Evolutionary conservation across 2,329 filamentous ascomycete species (phyloP), one percentile per base, ranked within the genome.

Genomic region (Paracorniculantispora psalliotae): DNA sequence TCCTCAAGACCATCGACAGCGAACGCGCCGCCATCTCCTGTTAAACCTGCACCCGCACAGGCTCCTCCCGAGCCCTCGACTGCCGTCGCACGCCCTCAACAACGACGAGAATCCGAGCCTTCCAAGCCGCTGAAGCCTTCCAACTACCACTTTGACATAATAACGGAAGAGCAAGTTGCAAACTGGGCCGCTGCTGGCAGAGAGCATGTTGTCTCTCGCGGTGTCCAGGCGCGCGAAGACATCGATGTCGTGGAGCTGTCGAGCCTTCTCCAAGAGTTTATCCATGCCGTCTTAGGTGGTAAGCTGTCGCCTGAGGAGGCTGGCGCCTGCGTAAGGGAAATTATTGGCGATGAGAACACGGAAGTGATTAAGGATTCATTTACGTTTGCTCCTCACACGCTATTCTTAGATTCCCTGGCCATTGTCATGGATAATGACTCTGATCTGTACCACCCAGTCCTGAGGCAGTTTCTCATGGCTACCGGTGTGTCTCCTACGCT

Each of bases 401-500:
- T 92, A 19, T 94, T 97, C 67, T 82, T 96, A 63, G 92, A 96
- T 72, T 90, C 86, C 0, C 75, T 97, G 37, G 90, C 90, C 3
- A 86, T 94, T 61, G 81, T 94, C 57, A 83, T 89, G 61, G 90
- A 96, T 57, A 80, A 84, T 37, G 88, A 92, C 64, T 79, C 84
- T 5, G 71, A 70, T 2, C 69, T 77, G 1, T 78, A 77, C 56
- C 75, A 73, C 63, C 79, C 70, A 59, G 76, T 67, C 41, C 77
- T 97, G 33, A 84, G 82, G 57, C 79, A 85, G 15, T 86, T 96
- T 65, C 80, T 96, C 54, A 75, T 86, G 53, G 82, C 89, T 1
- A 91, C 90, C 5, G 86, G 81, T 13, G 86, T 97, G 47, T 85
- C 89, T 7, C 80, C 88, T 0, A 76, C 81, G 15, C 77, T 89